Base-by-base conservation (phyloP, 192 early-diverging fungal genomes). In the Paraglomus brasilianum region DNA sequence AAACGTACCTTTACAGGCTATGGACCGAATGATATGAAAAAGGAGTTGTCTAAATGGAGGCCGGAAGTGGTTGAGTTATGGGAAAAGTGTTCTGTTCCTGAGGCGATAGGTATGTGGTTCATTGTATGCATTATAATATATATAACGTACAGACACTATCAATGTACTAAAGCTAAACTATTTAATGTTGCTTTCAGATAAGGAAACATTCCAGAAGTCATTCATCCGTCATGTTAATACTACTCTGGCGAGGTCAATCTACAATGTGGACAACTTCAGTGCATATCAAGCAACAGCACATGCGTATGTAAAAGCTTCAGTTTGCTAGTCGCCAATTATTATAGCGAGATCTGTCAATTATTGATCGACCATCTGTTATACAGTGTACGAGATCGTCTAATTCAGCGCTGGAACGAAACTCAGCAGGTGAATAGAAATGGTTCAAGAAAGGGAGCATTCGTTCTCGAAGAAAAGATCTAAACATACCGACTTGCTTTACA, bases 321-420 rank as follows among this genome's bases (percentile, higher is more conserved):
- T 10, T 9, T 51, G 5, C 17, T 22, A 36, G 9, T 59, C 39
- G 36, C 8, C 75, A 22, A 22, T 19, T 17, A 50, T 15, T 50
- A 15, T 22, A 53, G 38, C n/a, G n/a, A 19, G 8, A 0, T 42
- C 8, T 44, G 41, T 41, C 50, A 43, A 8, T 10, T 52, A 17
- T 39, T 24, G 6, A 19, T 0, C 50, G 10, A 43, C 19, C 30
- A 38, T 8, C 19, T 8, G 62, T 5, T 70, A 24, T 62, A 46
- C 52, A 89, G 87, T 59, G 89, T 94, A 70, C 95, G 95, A 66
- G 97, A 98, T 78, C 89, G 87, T 30, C 86, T 98, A 66, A 86
- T 98, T 69, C 89, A 96, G 72, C 79, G 85, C 44, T 98, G 97
- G 97, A 98, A 98, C 78, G 75, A 84, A 56, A 98, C 97, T 39